phyloP scores from a whole-genome alignment of 352 stramenopile genomes.

The Pythium aquatile region DNA sequence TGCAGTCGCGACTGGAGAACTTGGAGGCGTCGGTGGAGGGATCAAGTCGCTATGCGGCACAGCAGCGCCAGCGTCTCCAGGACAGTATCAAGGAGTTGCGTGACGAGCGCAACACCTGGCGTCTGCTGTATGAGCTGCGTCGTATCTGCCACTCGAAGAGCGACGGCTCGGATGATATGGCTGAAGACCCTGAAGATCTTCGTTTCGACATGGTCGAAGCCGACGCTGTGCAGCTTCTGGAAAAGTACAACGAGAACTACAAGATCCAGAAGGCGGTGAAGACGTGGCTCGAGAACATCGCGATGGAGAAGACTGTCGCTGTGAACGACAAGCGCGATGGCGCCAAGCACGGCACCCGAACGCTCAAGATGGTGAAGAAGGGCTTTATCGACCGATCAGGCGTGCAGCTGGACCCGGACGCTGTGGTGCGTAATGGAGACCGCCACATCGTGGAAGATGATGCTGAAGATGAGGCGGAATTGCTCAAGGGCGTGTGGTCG shows the following conservation, averaged over 20 bases:
- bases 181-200: slow-evolving; percentile 38
- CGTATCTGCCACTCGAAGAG: slow-evolving; percentile 47
- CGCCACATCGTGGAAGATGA: slow-evolving; percentile 66
- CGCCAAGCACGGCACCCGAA: slow-evolving; percentile 45
- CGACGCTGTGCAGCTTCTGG: slow-evolving; percentile 61
- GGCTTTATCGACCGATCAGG: slow-evolving; percentile 29
- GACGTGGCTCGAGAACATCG: slow-evolving; percentile 79
- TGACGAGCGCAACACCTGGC: slow-evolving; percentile 85
- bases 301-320: slow-evolving; percentile 59
- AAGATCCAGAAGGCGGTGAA: slow-evolving; percentile 74
- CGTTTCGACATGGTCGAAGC: slow-evolving; percentile 80
- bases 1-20: slow-evolving; percentile 63
- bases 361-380: slow-evolving; percentile 61
- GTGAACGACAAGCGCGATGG: slow-evolving; percentile 58
- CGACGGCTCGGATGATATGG: slow-evolving; percentile 34
- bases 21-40: slow-evolving; percentile 36
- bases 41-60: slow-evolving; percentile 18
- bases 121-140: slow-evolving; percentile 69
- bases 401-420: slow-evolving; percentile 71
- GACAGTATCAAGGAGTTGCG: slow-evolving; percentile 59
- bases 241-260: slow-evolving; percentile 60
- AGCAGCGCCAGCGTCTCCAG: slow-evolving; percentile 38
- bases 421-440: slow-evolving; percentile 63
- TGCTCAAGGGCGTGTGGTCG: slow-evolving; percentile 75
- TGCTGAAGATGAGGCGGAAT: slow-evolving; percentile 73